phyloP scores from a whole-genome alignment of 2,329 filamentous ascomycete species.

The Neonectria magnoliae region DNA sequence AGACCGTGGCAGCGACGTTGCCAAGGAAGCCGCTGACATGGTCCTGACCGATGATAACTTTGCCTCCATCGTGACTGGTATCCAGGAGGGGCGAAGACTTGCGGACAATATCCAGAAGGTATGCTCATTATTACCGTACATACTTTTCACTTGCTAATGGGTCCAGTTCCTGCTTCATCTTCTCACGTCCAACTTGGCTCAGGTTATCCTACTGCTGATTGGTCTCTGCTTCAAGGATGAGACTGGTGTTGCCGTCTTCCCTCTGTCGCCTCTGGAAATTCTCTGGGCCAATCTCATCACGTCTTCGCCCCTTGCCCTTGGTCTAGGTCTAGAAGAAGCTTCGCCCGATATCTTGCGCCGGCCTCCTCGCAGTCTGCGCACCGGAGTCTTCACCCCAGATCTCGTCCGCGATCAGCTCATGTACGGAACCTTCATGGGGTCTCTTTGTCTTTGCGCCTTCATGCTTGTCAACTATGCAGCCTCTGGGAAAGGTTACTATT shows the following conservation, averaged over 20 bases:
- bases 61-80: conserved; percentile 78
- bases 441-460: conserved; percentile 70
- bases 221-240: conserved; percentile 75
- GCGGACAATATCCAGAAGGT: conserved; percentile 82
- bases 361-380: conserved; percentile 68
- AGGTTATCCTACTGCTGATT: conserved; percentile 74
- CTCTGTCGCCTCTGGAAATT: conserved; percentile 76
- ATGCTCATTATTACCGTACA: neutral
- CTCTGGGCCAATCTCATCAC: conserved; percentile 82
- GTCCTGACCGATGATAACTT: conserved; percentile 91
- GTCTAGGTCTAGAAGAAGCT: conserved; percentile 76
- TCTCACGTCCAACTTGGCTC: conserved; percentile 75
- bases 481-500: conserved; percentile 55
- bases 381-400: conserved; percentile 72
- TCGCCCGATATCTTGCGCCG: conserved; percentile 74
- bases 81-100: conserved; percentile 74
- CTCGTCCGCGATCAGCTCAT: conserved; percentile 74
- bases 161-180: conserved; percentile 69
- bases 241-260: conserved; percentile 70
- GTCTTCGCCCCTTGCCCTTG: conserved; percentile 76
- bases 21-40: conserved; percentile 87
- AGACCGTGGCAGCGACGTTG: conserved; percentile 75
- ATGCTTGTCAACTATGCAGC: conserved; percentile 65
- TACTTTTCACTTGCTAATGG: conserved; percentile 26
- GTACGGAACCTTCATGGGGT: conserved; percentile 72